phyloP scores from a whole-genome alignment of 257 asterid genomes.

The Fraxinus americana region DNA sequence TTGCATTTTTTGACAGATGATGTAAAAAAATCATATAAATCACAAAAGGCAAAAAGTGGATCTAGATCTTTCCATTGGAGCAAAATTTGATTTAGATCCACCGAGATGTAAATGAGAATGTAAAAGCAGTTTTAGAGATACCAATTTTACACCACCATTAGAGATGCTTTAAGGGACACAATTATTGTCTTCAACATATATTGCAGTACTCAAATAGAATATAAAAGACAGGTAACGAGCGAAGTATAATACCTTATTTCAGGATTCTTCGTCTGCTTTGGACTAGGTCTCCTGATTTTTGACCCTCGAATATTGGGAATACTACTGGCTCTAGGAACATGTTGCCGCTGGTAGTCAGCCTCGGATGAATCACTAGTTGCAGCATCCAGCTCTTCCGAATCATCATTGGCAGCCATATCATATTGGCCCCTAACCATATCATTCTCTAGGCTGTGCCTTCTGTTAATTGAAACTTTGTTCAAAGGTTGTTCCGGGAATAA shows the following conservation, averaged over 20 bases:
- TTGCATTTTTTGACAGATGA: too few species aligned
- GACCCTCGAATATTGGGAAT: slow-evolving; percentile 41
- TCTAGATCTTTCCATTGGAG: too few species aligned
- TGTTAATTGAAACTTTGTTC: slow-evolving; percentile 17
- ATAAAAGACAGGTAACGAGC: background rate
- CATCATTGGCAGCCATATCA: slow-evolving; percentile 33
- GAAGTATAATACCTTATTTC: slow-evolving; percentile 52
- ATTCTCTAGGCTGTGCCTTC: slow-evolving; percentile 52
- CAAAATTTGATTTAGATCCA: too few species aligned
- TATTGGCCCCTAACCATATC: slow-evolving; percentile 27
- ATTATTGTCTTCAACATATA: background rate
- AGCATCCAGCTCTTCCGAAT: slow-evolving; percentile 54
- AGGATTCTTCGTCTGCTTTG: slow-evolving; percentile 45
- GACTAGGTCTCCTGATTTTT: slow-evolving; percentile 53
- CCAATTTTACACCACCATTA: too few species aligned
- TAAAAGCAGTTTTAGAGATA: too few species aligned
- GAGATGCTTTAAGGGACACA: background rate
- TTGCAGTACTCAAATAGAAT: background rate
- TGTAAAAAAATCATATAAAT: too few species aligned
- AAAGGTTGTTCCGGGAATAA: slow-evolving; percentile 22
- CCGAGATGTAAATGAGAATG: too few species aligned
- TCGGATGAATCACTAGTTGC: slow-evolving; percentile 81
- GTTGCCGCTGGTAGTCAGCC: slow-evolving; percentile 51
- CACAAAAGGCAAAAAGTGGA: too few species aligned
- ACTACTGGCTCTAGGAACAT: slow-evolving; percentile 39